Evolutionary conservation across 1,139 yeast species (phyloP).

Genomic region (Hemisphaericaspora xylofermentans): DNA sequence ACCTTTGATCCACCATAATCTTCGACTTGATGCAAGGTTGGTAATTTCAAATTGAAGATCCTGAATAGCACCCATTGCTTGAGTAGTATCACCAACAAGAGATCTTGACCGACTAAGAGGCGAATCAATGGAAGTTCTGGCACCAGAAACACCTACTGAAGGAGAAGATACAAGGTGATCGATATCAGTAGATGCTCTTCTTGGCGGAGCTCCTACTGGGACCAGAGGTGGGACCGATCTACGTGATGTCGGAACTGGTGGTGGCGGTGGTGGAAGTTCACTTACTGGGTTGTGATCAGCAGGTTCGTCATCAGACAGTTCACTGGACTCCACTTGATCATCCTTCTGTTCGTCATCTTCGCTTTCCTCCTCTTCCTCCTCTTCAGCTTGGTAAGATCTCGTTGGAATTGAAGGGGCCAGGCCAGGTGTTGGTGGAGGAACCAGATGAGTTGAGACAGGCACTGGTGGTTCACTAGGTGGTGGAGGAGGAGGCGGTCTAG

Average conservation of each 20-base stretch:
- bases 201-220: constrained; percentile 12
- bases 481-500: constrained; percentile 11
- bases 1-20: constrained; percentile 63
- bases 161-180: constrained; percentile 26
- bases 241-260: constrained; percentile 14
- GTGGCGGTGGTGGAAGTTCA: constrained; percentile 13
- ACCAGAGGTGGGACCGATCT: constrained; percentile 12
- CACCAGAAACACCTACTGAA: constrained; percentile 9
- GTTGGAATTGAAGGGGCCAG: constrained; percentile 3
- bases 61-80: constrained; percentile 29
- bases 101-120: constrained; percentile 19
- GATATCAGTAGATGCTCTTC: constrained; percentile 26
- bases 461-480: constrained; percentile 11
- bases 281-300: constrained; percentile 13
- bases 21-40: constrained; percentile 32
- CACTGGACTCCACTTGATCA: not conserved
- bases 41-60: constrained; percentile 34
- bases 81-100: constrained; percentile 23
- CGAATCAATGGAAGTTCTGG: constrained; percentile 13
- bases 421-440: constrained; percentile 14
- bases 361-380: constrained; percentile 2
- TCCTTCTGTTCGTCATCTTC: constrained; percentile 5
- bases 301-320: constrained; percentile 5
- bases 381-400: constrained; percentile 1
- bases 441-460: constrained; percentile 8